Percentiles rank a stretch among this genome's conserved stretches.
These are phyloP conservation scores for Fennellomyces sp. DNA, from an alignment of 371 early-diverging fungal species.

Conservation along the genomic window DNA sequence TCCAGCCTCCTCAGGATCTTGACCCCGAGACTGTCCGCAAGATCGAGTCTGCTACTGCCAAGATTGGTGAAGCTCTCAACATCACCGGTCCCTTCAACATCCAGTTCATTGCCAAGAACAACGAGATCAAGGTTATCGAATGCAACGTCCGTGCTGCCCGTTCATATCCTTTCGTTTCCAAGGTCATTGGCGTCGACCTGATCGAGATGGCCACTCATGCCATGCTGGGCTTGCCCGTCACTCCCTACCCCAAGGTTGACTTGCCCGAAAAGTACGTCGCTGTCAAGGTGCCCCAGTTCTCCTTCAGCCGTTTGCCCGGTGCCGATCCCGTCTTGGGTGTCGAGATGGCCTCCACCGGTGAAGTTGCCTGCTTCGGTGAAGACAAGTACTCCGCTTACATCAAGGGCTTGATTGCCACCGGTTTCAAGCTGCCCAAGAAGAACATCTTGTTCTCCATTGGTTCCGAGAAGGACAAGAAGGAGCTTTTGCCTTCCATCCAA, in stretches of 20 bases:
- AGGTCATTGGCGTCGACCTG: slow-evolving; percentile 88
- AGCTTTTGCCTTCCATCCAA: slow-evolving; percentile 69
- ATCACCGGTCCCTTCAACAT: slow-evolving; percentile 97
- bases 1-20: slow-evolving; percentile 84
- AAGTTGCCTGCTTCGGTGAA: slow-evolving; percentile 95
- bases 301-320: slow-evolving; percentile 91
- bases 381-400: slow-evolving; percentile 88
- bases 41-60: slow-evolving; percentile 86
- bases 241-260: slow-evolving; percentile 69
- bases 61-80: slow-evolving; percentile 86
- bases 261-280: slow-evolving; percentile 76
- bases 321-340: slow-evolving; percentile 96
- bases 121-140: slow-evolving; percentile 95
- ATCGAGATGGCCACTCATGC: slow-evolving; percentile 89
- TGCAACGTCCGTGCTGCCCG: slow-evolving; percentile 96
- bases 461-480: slow-evolving; percentile 67
- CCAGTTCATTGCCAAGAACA: slow-evolving; percentile 83
- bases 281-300: slow-evolving; percentile 94
- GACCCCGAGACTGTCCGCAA: slow-evolving; percentile 66
- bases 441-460: slow-evolving; percentile 78
- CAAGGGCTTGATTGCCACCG: slow-evolving; percentile 86
- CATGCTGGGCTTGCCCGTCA: slow-evolving; percentile 60
- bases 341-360: slow-evolving; percentile 98
- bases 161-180: slow-evolving; percentile 95
- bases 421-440: slow-evolving; percentile 67